Evolutionary conservation across 2,329 filamentous ascomycete species (phyloP).

Genomic region (Penicillium rolfsii): DNA sequence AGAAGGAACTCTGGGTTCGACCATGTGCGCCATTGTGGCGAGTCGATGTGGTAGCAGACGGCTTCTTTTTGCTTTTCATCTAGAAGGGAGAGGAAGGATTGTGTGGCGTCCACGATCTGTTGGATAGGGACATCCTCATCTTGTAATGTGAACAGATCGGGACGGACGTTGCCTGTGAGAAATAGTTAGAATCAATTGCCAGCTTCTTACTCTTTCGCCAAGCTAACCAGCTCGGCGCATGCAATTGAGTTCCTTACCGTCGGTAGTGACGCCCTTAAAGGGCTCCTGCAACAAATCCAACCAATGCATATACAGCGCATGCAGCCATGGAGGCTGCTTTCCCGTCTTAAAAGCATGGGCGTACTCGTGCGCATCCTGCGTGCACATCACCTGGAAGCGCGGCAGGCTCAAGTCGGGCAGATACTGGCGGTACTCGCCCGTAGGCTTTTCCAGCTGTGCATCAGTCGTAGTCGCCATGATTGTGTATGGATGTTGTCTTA

Average conservation of each 20-base stretch:
- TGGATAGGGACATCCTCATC: constrained; percentile 67
- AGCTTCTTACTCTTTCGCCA: background rate
- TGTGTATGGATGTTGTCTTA: background rate
- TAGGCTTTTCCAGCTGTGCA: constrained; percentile 24
- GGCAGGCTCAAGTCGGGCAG: constrained; percentile 64
- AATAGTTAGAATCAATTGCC: background rate
- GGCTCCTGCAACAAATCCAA: constrained; percentile 62
- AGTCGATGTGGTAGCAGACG: constrained; percentile 66
- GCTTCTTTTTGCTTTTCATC: constrained; percentile 53
- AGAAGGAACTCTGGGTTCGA: constrained; percentile 75
- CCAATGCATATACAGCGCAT: constrained; percentile 65
- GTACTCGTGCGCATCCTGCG: constrained; percentile 66
- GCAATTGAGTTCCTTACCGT: constrained; percentile 54
- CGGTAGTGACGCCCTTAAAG: constrained; percentile 70
- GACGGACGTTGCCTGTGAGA: constrained; percentile 53
- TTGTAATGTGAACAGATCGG: constrained; percentile 60
- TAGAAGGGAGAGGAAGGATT: constrained; percentile 53
- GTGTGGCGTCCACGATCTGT: constrained; percentile 57
- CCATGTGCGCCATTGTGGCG: constrained; percentile 71
- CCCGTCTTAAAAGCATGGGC: constrained; percentile 62
- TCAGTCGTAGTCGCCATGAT: constrained; percentile 12
- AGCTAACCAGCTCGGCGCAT: background rate
- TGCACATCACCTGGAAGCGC: constrained; percentile 66
- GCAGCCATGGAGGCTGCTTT: constrained; percentile 68
- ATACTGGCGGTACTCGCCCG: constrained; percentile 58